Evolutionary conservation across 306 rosid species (phyloP).

Genomic region (Nissolia schottii): DNA sequence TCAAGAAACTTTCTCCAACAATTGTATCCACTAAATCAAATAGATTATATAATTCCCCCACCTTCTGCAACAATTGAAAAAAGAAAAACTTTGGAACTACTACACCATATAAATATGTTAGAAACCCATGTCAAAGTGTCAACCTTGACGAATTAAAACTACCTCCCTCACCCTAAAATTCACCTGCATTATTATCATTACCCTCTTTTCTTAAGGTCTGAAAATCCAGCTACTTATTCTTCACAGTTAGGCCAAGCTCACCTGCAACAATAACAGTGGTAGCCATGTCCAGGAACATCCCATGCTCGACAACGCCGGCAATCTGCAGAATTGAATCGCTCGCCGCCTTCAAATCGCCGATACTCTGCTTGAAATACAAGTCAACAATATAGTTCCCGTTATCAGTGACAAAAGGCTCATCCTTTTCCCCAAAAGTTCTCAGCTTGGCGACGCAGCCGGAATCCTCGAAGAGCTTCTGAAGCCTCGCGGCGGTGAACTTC

Average conservation of each 20-base stretch:
- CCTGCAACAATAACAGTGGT: constrained; percentile 86
- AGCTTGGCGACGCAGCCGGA: constrained; percentile 70
- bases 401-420: constrained; percentile 64
- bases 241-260: constrained; percentile 67
- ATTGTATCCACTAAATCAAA: constrained; percentile 6
- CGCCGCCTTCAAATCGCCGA: constrained; percentile 77
- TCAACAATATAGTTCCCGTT: constrained; percentile 73
- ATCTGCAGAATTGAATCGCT: constrained; percentile 68
- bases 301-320: constrained; percentile 89
- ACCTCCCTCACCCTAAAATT: neutral
- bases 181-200: constrained; percentile 11
- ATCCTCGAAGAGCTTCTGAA: constrained; percentile 43
- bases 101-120: constrained; percentile 31
- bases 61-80: constrained; percentile 16
- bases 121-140: constrained; percentile 20
- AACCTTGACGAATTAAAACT: constrained; percentile 20
- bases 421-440: constrained; percentile 37
- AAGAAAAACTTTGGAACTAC: no score
- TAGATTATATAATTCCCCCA: neutral
- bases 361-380: constrained; percentile 56
- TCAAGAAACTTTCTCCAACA: constrained; percentile 6
- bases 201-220: neutral
- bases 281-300: constrained; percentile 86
- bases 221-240: constrained; percentile 42
- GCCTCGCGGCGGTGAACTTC: constrained; percentile 58